Percentiles rank a stretch among this genome's conserved stretches.
These are phyloP conservation scores for Cyanodermella asteris DNA, from an alignment of 2,329 filamentous ascomycete genomes.

Conservation along the genomic window DNA sequence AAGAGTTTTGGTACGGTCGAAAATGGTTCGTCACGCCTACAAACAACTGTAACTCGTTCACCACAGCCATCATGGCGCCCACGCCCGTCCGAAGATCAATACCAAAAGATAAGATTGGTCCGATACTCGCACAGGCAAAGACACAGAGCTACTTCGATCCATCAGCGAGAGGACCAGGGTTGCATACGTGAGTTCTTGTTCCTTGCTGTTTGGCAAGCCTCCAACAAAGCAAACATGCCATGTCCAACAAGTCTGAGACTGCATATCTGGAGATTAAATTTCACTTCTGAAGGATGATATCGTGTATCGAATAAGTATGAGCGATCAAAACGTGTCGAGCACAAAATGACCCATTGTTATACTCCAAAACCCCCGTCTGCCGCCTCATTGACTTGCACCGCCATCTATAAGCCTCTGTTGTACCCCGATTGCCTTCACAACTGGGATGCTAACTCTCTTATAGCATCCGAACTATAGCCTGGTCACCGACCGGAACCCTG, in stretches of 20 bases:
- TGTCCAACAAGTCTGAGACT: not conserved
- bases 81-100: constrained; percentile 19
- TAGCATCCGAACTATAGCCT: constrained; percentile 60
- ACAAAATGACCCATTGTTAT: constrained; percentile 1
- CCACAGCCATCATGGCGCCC: constrained; percentile 14
- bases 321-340: no score
- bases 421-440: not conserved
- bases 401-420: constrained; percentile 5
- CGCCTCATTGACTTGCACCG: constrained; percentile 11
- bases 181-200: constrained; percentile 30
- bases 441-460: constrained; percentile 1
- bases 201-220: constrained; percentile 4
- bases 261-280: no score
- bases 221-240: constrained; percentile 1
- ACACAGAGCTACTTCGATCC: constrained; percentile 50
- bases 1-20: no score
- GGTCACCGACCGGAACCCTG: constrained; percentile 68
- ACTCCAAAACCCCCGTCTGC: constrained; percentile 13
- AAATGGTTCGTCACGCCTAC: no score
- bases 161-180: constrained; percentile 29
- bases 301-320: no score
- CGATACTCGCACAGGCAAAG: constrained; percentile 44
- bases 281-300: no score
- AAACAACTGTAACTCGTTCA: no score
- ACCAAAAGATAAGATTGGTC: constrained; percentile 45